Base-by-base conservation (phyloP, 768 basidiomycete species). In the Psilocybe sp. region DNA sequence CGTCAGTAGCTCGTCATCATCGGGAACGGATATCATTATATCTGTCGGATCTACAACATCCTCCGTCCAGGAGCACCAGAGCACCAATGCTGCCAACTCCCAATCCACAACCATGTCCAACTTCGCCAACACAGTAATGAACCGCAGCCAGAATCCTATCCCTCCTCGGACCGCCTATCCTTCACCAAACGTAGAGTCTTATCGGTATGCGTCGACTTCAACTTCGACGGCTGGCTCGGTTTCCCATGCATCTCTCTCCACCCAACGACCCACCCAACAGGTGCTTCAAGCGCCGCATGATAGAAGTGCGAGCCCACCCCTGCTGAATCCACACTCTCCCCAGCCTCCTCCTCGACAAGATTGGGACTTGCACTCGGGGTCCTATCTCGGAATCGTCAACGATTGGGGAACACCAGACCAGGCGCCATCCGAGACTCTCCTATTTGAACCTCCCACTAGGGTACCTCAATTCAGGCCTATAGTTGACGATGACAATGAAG, bases 351-450 rank as follows among this genome's bases (percentile, higher is more conserved):
- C 3, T 28, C 23, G 23, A 3, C 23, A 46, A 20, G 43, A 52
- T 18, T 33, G 42, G 33, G 41, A 40, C 12, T 20, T 18, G 16
- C 28, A 40, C n/a, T 19, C 35, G 31, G 33, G 33, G 37, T 18
- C 38, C 9, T 15, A 11, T 16, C 39, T 16, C n/a, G 7, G 35
- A 19, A 12, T 60, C 31, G 57, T 63, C 33, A 49, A 60, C 38
- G 60, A 63, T 44, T 37, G 57, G 16, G 56, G 54, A n/a, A 63
- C 62, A 4, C 62, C 62, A 9, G 56, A 57, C 14, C 54, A 55
- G 33, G 50, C 56, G 1, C 52, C 55, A 15, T 60, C 59, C 3
- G 61, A 63, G 31, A 52, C 50, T 18, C 31, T 57, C 14, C 10
- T 53, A 19, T 58, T 51, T 39, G 44, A 58, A 7, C 40, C 54